Percentiles rank a stretch among this genome's conserved stretches.
Conservation (phyloP, 2,329 filamentous ascomycete genomes). For the Conoideocrella luteorostrata region DNA sequence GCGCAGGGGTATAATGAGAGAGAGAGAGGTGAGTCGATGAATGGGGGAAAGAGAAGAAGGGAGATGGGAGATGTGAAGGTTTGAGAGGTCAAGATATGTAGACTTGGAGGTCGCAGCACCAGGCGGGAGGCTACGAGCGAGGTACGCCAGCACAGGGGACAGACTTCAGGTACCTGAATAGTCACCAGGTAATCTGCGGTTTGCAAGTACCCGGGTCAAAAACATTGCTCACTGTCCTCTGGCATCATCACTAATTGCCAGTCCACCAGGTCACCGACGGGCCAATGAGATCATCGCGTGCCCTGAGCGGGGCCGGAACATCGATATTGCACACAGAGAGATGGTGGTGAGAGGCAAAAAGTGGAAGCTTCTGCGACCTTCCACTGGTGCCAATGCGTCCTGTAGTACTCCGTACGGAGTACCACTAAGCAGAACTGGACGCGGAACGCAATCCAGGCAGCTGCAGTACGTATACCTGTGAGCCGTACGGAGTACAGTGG, state of each 20-base stretch:
- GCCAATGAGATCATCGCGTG: conserved; percentile 29
- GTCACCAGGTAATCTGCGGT: not conserved
- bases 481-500: no score
- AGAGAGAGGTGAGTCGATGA: conserved; percentile 15
- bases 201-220: not conserved
- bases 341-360: conserved; percentile 5
- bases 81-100: conserved; percentile 16
- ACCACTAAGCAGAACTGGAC: not conserved
- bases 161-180: not conserved
- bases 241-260: conserved; percentile 1
- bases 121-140: not conserved
- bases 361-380: conserved; percentile 10
- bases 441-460: no score
- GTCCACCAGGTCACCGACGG: conserved; percentile 12
- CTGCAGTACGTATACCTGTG: conserved; percentile 8
- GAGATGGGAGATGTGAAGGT: conserved; percentile 14
- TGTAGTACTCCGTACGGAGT: no score
- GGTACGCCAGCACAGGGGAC: not conserved
- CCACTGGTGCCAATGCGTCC: conserved; percentile 1
- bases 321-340: conserved; percentile 23
- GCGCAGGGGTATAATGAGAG: conserved; percentile 6
- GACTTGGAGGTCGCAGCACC: conserved; percentile 7
- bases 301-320: conserved; percentile 28
- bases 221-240: conserved; percentile 9
- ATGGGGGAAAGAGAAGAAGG: conserved; percentile 12